Conservation (phyloP, 805 yeast genomes). For the Candida argentea region DNA sequence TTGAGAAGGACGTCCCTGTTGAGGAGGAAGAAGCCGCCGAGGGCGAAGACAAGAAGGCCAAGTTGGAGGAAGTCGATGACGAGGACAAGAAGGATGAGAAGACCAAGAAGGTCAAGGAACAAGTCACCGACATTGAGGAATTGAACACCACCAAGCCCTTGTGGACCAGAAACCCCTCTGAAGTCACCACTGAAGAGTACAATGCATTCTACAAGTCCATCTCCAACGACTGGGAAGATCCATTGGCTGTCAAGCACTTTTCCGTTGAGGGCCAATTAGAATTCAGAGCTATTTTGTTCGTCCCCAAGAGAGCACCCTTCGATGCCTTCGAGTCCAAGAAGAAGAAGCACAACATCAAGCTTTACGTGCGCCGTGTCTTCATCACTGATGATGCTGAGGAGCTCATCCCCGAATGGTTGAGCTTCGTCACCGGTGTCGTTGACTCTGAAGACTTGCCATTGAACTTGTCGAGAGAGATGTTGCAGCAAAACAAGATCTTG, state of each 20-base stretch:
- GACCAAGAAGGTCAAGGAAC: constrained; percentile 85
- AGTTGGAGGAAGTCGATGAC: constrained; percentile 69
- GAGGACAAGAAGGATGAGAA: constrained; percentile 55
- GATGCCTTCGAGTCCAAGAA: constrained; percentile 96
- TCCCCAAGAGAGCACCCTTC: constrained; percentile 99
- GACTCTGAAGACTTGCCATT: constrained; percentile 99
- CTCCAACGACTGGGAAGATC: constrained; percentile 99
- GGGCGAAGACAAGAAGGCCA: constrained; percentile 47
- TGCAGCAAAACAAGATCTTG: constrained; percentile 99
- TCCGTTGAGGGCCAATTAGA: constrained; percentile 99
- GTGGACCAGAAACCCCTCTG: constrained; percentile 99
- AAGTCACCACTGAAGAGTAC: constrained; percentile 96
- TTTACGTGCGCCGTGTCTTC: constrained; percentile 98
- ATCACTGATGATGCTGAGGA: constrained; percentile 99
- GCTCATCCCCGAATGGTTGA: constrained; percentile 97
- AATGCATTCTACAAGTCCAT: constrained; percentile 98
- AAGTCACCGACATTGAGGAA: constrained; percentile 93
- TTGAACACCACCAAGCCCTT: constrained; percentile 97
- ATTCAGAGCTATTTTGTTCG: constrained; percentile 93
- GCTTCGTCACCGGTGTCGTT: constrained; percentile 97
- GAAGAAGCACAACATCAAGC: constrained; percentile 98
- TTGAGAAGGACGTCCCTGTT: constrained; percentile 92
- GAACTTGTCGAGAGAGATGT: constrained; percentile 99
- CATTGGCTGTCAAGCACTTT: constrained; percentile 98
- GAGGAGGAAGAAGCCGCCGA: constrained; percentile 51